A percentile compares a stretch with the other conserved stretches of the same genome.
These are phyloP conservation scores for Hordeum vulgare DNA, from an alignment of 176 grass and related monocot species.

Conservation along the genomic window MorexV3_pseudomolecules_assembly NC_058519.1:146164181-146164680, in stretches of 20 bases:
- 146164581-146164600: slow-evolving; percentile 62
- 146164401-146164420: slow-evolving; percentile 28
- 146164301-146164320: not conserved
- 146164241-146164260: not conserved
- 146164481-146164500: slow-evolving; percentile 13
- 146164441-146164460: slow-evolving; percentile 18
- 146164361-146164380: not conserved
- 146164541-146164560: slow-evolving; percentile 47
- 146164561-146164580: slow-evolving; percentile 57
- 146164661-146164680: slow-evolving; percentile 77
- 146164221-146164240: not conserved
- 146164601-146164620: slow-evolving; percentile 60
- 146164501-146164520: slow-evolving; percentile 39
- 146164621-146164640: slow-evolving; percentile 93
- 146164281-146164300: not conserved
- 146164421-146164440: slow-evolving; percentile 56
- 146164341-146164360: slow-evolving; percentile 2
- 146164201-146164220: not conserved
- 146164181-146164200: no score
- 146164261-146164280: slow-evolving; percentile 19
- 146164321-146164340: not conserved
- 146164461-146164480: slow-evolving; percentile 17
- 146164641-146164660: slow-evolving; percentile 68
- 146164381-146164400: not conserved
- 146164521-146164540: slow-evolving; percentile 33